phyloP scores from a whole-genome alignment of 2,329 filamentous ascomycete species.

The Scortechinia acanthostroma region DNA sequence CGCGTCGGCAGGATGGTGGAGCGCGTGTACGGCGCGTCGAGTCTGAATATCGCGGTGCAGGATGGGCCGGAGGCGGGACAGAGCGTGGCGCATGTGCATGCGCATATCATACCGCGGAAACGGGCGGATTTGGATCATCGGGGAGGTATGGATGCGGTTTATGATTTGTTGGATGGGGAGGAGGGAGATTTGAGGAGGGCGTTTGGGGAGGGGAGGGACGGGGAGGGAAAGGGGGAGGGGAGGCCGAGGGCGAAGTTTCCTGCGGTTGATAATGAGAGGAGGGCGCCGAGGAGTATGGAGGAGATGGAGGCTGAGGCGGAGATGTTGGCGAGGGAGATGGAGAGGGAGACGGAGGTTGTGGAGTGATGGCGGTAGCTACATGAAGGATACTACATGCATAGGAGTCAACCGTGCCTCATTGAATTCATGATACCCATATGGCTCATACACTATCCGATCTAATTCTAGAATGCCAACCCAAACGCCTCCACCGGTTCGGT shows the following conservation, averaged over 20 bases:
- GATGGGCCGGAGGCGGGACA: slow-evolving; percentile 60
- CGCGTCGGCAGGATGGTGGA: slow-evolving; percentile 33
- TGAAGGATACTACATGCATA: no score
- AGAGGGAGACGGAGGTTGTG: slow-evolving; percentile 7
- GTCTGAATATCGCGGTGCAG: slow-evolving; percentile 61
- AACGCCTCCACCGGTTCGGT: no score
- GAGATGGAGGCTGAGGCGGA: slow-evolving; percentile 54
- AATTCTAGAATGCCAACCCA: no score
- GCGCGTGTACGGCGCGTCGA: slow-evolving; percentile 50
- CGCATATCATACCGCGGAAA: slow-evolving; percentile 56
- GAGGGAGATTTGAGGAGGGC: slow-evolving; percentile 45
- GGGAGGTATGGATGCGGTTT: slow-evolving; percentile 48
- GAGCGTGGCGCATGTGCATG: slow-evolving; percentile 57
- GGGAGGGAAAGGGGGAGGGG: slow-evolving; percentile 1
- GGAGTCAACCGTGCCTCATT: no score
- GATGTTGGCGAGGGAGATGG: slow-evolving; percentile 36
- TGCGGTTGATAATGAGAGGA: slow-evolving; percentile 38
- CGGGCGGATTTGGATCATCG: slow-evolving; percentile 33
- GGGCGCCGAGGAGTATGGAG: slow-evolving; percentile 42
- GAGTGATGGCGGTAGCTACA: no score
- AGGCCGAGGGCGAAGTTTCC: slow-evolving; percentile 27
- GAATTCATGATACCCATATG: no score
- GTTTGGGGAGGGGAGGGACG: slow-evolving; percentile 15
- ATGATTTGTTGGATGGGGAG: slow-evolving; percentile 54
- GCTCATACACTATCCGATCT: no score